phyloP scores from a whole-genome alignment of 805 yeast genomes.

The Yarrowia phangngaensis region DNA sequence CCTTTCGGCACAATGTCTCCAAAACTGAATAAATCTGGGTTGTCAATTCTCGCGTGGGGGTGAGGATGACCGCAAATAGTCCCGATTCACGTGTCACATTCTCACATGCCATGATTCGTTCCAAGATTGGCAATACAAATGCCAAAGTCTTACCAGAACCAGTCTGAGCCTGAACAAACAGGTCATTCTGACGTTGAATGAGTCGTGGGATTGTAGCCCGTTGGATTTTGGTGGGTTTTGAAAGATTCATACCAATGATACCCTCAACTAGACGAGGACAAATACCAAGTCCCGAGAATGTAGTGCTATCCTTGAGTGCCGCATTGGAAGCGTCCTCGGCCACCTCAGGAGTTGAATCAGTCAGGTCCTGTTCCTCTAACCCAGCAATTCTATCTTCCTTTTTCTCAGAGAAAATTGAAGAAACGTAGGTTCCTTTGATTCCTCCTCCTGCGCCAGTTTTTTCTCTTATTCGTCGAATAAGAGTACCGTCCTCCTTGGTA shows the following conservation, averaged over 20 bases:
- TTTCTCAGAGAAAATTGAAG: slow-evolving; percentile 56
- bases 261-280: slow-evolving; percentile 51
- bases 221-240: slow-evolving; percentile 80
- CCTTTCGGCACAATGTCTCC: slow-evolving; percentile 54
- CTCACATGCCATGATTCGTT: slow-evolving; percentile 57
- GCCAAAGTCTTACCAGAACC: slow-evolving; percentile 97
- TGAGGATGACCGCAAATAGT: slow-evolving; percentile 77
- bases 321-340: slow-evolving; percentile 71
- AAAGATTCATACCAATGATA: slow-evolving; percentile 51
- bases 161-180: slow-evolving; percentile 93
- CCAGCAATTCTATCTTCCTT: slow-evolving; percentile 46
- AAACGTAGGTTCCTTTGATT: slow-evolving; percentile 29
- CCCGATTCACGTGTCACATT: slow-evolving; percentile 63
- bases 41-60: slow-evolving; percentile 95
- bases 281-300: slow-evolving; percentile 70
- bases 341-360: slow-evolving; percentile 35
- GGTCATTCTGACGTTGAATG: slow-evolving; percentile 50
- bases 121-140: slow-evolving; percentile 76
- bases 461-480: slow-evolving; percentile 8
- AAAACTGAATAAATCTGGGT: slow-evolving; percentile 81
- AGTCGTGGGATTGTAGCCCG: slow-evolving; percentile 69
- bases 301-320: slow-evolving; percentile 64
- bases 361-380: slow-evolving; percentile 45
- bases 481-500: slow-evolving; percentile 3
- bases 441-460: slow-evolving; percentile 29